Base-by-base conservation (phyloP, 768 basidiomycete species). In the Galerina marginata region DNA sequence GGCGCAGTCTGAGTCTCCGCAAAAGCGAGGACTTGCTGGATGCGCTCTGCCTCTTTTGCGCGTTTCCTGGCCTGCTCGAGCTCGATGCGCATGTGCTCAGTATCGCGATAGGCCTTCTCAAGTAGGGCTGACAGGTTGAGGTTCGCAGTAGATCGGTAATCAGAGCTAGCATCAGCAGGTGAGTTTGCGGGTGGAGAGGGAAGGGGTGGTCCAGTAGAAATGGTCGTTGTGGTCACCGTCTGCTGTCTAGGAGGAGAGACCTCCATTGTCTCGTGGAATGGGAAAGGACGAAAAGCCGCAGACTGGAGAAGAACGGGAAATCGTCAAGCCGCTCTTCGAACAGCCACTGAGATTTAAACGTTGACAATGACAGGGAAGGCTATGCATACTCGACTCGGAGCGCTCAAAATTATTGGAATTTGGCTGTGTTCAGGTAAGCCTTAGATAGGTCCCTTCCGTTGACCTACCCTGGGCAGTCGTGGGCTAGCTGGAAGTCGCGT, bases 61-160 rank as follows among this genome's bases (percentile, higher is more conserved):
- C 86, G 80, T 54, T 78, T 80, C 36, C 72, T 70, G 0, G 73
- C 60, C 0, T 63, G 15, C 1, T 66, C 58, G 61, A 89, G 82
- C 58, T 89, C 85, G 38, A 75, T 77, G 16, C 79, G 76, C 48
- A 89, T 79, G 23, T 53, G 11, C 9, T 89, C 88, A 39, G 74
- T 69, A 44, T 89, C 86, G 64, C 75, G 75, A 66, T 84, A 84
- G 47, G 83, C 78, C 40, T 80, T 74, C 4, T 82, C 68, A 67
- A 90, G 85, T 47, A 89, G 80, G 7, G 76, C 65, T 11, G 88
- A 86, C 66, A 90, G 85, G 59, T 83, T 80, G 1, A 85, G 74
- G 64, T 85, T 78, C 15, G 80, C 78, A 16, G 46, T 47, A 10
- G 50, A n/a, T 5, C 16, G n/a, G 11, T 16, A 12, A 10, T 20